Evolutionary conservation across 495 filamentous ascomycete genomes (phyloP).

Genomic region (Niebla homalea): DNA sequence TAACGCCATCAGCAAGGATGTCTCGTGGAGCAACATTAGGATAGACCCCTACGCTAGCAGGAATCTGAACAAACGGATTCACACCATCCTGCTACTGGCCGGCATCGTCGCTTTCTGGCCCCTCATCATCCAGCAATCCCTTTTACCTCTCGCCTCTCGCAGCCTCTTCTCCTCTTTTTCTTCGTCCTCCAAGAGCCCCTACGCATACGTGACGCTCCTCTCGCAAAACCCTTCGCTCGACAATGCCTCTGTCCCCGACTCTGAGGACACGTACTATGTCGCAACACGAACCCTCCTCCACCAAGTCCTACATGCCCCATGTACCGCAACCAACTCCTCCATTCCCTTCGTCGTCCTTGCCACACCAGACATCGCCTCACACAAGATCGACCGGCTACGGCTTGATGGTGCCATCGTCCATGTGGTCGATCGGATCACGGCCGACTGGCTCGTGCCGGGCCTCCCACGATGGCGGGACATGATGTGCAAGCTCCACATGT

Average conservation of each 20-base stretch:
- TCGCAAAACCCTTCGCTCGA: slow-evolving; percentile 6
- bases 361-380: slow-evolving; percentile 14
- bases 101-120: too few species aligned
- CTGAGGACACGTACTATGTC: slow-evolving; percentile 28
- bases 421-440: slow-evolving; percentile 18
- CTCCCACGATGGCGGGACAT: slow-evolving; percentile 20
- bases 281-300: slow-evolving; percentile 29
- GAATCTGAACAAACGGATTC: too few species aligned
- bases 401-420: slow-evolving; percentile 26
- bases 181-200: not conserved
- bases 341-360: slow-evolving; percentile 27
- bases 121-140: too few species aligned
- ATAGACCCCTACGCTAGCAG: too few species aligned
- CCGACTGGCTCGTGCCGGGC: slow-evolving; percentile 18
- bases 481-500: slow-evolving; percentile 30
- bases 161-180: not conserved
- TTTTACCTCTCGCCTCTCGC: too few species aligned
- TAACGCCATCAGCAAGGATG: too few species aligned
- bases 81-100: too few species aligned
- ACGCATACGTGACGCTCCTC: slow-evolving; percentile 11
- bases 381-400: slow-evolving; percentile 18
- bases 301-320: slow-evolving; percentile 31
- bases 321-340: slow-evolving; percentile 17
- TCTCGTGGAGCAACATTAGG: too few species aligned
- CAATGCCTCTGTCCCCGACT: not conserved